Conservation (phyloP, 495 filamentous ascomycete species). For the Wilcoxina mikolae region DNA sequence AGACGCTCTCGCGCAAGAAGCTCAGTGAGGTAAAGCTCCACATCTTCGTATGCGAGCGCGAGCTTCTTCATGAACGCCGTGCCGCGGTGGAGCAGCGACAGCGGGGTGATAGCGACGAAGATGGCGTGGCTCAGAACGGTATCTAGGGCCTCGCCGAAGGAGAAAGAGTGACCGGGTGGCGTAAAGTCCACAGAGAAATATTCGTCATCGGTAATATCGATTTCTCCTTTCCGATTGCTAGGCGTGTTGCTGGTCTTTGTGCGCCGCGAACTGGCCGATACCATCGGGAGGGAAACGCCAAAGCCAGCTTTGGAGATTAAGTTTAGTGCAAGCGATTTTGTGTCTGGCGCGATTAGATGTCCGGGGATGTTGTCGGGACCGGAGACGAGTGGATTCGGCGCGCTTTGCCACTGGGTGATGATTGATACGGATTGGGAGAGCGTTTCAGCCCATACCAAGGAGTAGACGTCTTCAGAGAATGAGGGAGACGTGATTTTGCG, state of each 20-base stretch:
- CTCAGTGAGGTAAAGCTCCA: slow-evolving; percentile 18
- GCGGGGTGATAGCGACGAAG: slow-evolving; percentile 9
- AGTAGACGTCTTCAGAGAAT: slow-evolving; percentile 33
- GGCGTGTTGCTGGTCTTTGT: neutral
- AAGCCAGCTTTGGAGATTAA: slow-evolving; percentile 15
- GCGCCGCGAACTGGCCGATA: neutral
- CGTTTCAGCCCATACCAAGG: slow-evolving; percentile 8
- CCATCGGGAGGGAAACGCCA: slow-evolving; percentile 11
- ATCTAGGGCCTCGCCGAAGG: slow-evolving; percentile 24
- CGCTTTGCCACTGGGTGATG: slow-evolving; percentile 1
- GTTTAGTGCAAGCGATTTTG: slow-evolving; percentile 12
- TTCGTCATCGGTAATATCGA: neutral
- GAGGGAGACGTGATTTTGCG: slow-evolving; percentile 38
- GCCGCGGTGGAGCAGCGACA: slow-evolving; percentile 11
- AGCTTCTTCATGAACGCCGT: slow-evolving; percentile 9
- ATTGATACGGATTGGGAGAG: slow-evolving; percentile 4
- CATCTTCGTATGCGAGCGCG: slow-evolving; percentile 12
- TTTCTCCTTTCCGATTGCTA: too few species aligned
- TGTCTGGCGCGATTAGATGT: neutral
- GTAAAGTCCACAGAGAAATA: slow-evolving; percentile 8
- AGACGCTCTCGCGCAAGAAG: slow-evolving; percentile 10
- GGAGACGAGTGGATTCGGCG: neutral
- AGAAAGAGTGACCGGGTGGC: slow-evolving; percentile 8
- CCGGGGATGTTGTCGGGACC: slow-evolving; percentile 1
- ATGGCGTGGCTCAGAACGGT: slow-evolving; percentile 23